Evolutionary conservation across 2,329 filamentous ascomycete genomes (phyloP).

Genomic region (Stagonosporopsis cucurbitacearum): DNA sequence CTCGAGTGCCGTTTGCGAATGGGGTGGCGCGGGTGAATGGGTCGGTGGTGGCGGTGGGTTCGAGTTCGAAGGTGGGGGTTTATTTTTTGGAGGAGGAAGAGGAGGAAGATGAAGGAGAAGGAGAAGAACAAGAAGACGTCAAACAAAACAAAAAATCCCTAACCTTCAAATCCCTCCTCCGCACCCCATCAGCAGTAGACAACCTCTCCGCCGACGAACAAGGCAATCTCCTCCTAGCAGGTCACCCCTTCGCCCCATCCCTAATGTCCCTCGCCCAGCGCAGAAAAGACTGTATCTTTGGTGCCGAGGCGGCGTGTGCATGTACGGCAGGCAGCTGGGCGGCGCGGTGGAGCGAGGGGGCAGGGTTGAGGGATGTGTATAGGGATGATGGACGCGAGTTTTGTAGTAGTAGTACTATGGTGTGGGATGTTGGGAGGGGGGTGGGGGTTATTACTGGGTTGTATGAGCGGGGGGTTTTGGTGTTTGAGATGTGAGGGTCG

Average conservation of each 20-base stretch:
- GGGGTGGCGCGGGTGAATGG: slow-evolving; percentile 49
- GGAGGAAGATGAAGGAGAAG: neutral
- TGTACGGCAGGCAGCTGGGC: slow-evolving; percentile 46
- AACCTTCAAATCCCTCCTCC: too few species aligned
- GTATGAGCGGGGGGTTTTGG: slow-evolving; percentile 51
- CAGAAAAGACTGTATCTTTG: slow-evolving; percentile 27
- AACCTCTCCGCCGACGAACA: slow-evolving; percentile 49
- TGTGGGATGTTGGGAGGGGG: slow-evolving; percentile 47
- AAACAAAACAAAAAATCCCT: too few species aligned
- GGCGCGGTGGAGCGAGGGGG: slow-evolving; percentile 49
- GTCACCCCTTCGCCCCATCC: slow-evolving; percentile 48
- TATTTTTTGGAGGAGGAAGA: slow-evolving; percentile 42
- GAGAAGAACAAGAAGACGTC: too few species aligned
- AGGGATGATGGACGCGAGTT: slow-evolving; percentile 42
- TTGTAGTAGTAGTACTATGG: slow-evolving; percentile 46
- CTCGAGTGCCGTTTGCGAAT: slow-evolving; percentile 51
- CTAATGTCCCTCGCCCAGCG: slow-evolving; percentile 34
- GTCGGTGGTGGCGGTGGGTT: slow-evolving; percentile 49
- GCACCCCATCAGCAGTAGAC: slow-evolving; percentile 44
- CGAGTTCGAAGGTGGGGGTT: slow-evolving; percentile 42
- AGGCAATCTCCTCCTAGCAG: slow-evolving; percentile 51
- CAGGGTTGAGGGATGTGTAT: slow-evolving; percentile 47
- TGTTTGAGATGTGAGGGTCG: slow-evolving; percentile 32
- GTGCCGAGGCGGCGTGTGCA: slow-evolving; percentile 32
- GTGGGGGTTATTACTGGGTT: slow-evolving; percentile 49